Percentiles rank a stretch among this genome's conserved stretches.
Conservation (phyloP, 352 stramenopile genomes). For the Phytophthora idaei region DNA sequence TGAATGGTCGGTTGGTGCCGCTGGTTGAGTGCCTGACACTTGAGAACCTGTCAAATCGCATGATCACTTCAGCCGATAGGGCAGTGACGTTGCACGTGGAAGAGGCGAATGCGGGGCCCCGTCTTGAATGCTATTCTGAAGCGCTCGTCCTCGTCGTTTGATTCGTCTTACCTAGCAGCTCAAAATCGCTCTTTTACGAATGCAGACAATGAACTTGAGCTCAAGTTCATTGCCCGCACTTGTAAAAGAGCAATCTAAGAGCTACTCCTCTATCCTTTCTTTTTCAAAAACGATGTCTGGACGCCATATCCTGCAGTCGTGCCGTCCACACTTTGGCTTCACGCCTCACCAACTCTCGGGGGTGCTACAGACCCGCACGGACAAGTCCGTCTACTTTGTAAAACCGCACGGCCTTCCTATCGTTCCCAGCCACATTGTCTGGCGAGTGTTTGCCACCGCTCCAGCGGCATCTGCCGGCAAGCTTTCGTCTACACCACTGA, state of each 20-base stretch:
- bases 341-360: slow-evolving; percentile 31
- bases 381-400: slow-evolving; percentile 15
- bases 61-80: not conserved
- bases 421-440: slow-evolving; percentile 19
- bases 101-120: no score
- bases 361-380: slow-evolving; percentile 17
- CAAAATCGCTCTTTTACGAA: no score
- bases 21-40: slow-evolving; percentile 1
- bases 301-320: slow-evolving; percentile 17
- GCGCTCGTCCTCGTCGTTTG: slow-evolving; percentile 1
- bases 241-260: slow-evolving; percentile 16
- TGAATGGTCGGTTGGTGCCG: slow-evolving; percentile 24
- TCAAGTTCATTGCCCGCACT: slow-evolving; percentile 3
- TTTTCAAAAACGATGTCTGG: slow-evolving; percentile 17
- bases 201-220: no score
- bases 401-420: slow-evolving; percentile 30
- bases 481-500: slow-evolving; percentile 4
- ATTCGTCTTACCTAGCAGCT: not conserved
- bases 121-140: slow-evolving; percentile 20
- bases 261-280: not conserved
- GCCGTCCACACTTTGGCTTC: slow-evolving; percentile 24
- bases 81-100: no score
- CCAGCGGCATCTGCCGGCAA: slow-evolving; percentile 4
- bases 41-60: slow-evolving; percentile 1
- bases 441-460: slow-evolving; percentile 20